Conservation (phyloP, 352 stramenopile genomes). For the Phytophthora constricta region DNA sequence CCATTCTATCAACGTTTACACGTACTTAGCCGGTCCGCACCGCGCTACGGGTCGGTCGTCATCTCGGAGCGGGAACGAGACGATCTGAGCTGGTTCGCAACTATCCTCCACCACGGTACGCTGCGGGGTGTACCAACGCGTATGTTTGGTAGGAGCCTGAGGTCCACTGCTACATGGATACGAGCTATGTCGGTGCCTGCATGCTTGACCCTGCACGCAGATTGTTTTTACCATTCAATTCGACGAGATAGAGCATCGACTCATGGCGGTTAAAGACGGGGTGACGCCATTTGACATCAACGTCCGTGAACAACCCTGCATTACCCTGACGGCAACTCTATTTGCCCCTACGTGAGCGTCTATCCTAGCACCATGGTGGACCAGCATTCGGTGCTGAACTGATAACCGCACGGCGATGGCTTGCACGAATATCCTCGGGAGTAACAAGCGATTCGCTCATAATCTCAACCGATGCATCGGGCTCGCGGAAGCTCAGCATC, state of each 20-base stretch:
- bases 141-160: not conserved
- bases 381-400: constrained; percentile 4
- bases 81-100: not conserved
- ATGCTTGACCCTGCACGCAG: not conserved
- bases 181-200: not conserved
- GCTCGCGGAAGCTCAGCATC: not conserved
- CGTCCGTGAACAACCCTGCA: not conserved
- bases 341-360: not conserved
- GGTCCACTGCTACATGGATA: not conserved
- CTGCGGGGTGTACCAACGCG: not conserved
- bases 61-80: not conserved
- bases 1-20: not conserved
- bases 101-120: not conserved
- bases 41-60: not conserved
- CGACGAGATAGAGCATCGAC: not conserved
- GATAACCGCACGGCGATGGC: not conserved
- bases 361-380: not conserved
- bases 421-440: not conserved
- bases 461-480: not conserved
- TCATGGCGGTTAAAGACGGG: too few species aligned
- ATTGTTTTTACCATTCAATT: not conserved
- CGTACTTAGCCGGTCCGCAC: not conserved
- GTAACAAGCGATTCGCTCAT: not conserved
- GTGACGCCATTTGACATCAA: not conserved
- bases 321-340: not conserved